These are phyloP conservation scores for Aspergillus uvarum DNA, from an alignment of 2,329 filamentous ascomycete species.

Conservation along the genomic window DNA sequence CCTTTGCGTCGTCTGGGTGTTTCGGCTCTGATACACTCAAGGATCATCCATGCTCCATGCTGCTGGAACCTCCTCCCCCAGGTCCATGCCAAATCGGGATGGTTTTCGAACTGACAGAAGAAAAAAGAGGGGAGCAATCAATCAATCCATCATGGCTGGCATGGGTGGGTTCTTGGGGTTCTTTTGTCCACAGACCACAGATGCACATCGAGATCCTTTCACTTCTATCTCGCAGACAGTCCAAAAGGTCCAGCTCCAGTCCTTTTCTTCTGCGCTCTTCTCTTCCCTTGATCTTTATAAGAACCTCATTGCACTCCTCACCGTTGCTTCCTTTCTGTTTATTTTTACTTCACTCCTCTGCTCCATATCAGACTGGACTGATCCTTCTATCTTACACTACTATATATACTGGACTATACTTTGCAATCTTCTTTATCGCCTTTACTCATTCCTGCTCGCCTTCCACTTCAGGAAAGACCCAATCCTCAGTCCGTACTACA, in stretches of 20 bases:
- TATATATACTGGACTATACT: background rate
- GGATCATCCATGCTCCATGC: constrained; percentile 28
- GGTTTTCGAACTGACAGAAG: background rate
- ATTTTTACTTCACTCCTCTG: constrained; percentile 6
- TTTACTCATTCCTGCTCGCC: background rate
- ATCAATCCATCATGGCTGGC: background rate
- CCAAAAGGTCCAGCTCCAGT: constrained; percentile 9
- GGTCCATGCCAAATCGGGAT: constrained; percentile 14
- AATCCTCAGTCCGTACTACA: background rate
- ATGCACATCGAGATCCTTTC: constrained; percentile 18
- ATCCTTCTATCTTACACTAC: background rate
- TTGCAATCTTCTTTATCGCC: background rate
- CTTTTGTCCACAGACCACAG: constrained; percentile 14
- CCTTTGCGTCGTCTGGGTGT: constrained; percentile 19
- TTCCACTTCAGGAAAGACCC: background rate
- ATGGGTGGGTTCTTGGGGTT: constrained; percentile 9
- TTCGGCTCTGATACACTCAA: constrained; percentile 26
- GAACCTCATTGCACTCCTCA: constrained; percentile 12
- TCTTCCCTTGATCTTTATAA: constrained; percentile 15
- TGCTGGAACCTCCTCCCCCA: constrained; percentile 15
- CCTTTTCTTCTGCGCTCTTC: background rate
- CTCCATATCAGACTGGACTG: background rate
- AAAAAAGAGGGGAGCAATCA: constrained; percentile 6
- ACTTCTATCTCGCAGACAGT: constrained; percentile 11
- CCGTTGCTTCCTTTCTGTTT: constrained; percentile 9